A percentile compares a stretch with the other conserved stretches of the same genome.
These are phyloP conservation scores for Rhodotorula glutinis DNA, from an alignment of 1,284 basidiomycete species.

Conservation along the genomic window DNA sequence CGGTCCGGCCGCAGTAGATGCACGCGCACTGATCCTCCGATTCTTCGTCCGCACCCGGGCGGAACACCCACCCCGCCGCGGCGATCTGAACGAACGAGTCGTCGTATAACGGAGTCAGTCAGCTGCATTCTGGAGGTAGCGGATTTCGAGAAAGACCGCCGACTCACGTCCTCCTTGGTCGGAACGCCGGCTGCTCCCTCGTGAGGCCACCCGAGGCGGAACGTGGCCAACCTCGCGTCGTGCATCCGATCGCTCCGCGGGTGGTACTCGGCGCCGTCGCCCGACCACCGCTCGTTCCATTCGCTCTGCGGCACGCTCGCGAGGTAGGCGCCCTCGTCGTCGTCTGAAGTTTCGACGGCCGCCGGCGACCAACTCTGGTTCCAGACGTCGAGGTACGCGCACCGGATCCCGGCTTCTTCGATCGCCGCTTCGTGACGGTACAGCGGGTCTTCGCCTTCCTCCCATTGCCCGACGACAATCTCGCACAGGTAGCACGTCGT, in stretches of 20 bases:
- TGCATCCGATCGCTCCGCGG: slow-evolving; percentile 13
- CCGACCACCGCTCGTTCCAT: slow-evolving; percentile 21
- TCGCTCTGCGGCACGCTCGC: neutral
- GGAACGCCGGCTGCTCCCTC: slow-evolving; percentile 22
- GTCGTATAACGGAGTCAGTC: too few species aligned
- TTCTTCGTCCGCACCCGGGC: slow-evolving; percentile 14
- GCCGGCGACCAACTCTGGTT: slow-evolving; percentile 5
- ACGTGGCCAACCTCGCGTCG: slow-evolving; percentile 19
- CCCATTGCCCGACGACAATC: slow-evolving; percentile 22
- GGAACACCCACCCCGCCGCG: slow-evolving; percentile 30
- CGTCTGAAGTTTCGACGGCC: neutral
- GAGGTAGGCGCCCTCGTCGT: neutral
- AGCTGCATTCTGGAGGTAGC: too few species aligned
- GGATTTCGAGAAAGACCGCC: too few species aligned
- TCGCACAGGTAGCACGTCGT: slow-evolving; percentile 35
- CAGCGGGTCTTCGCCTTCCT: slow-evolving; percentile 31
- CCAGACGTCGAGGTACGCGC: slow-evolving; percentile 12
- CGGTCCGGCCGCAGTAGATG: slow-evolving; percentile 29
- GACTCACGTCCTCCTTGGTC: slow-evolving; percentile 24
- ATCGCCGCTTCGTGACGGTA: slow-evolving; percentile 17
- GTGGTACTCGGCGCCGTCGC: slow-evolving; percentile 1
- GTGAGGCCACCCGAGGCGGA: slow-evolving; percentile 31
- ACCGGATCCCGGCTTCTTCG: slow-evolving; percentile 12
- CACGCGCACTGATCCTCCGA: slow-evolving; percentile 22
- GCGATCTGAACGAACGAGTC: slow-evolving; percentile 24